phyloP scores from a whole-genome alignment of 495 filamentous ascomycete genomes.

The Annulohypoxylon moriforme region DNA sequence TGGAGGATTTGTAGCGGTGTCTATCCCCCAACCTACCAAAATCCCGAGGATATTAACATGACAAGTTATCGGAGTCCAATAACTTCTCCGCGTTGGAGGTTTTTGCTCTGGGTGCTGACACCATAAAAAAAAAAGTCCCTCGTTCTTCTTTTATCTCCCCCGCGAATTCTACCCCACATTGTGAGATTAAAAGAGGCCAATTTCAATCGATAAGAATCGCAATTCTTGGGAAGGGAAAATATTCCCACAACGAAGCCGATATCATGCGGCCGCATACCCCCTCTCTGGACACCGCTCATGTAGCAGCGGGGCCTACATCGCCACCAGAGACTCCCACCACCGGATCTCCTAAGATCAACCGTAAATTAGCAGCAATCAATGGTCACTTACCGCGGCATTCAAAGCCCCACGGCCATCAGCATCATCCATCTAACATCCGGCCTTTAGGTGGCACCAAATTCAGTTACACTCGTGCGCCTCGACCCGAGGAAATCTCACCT shows the following conservation, averaged over 20 bases:
- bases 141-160: slow-evolving; percentile 43
- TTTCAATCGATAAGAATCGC: slow-evolving; percentile 53
- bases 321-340: slow-evolving; percentile 65
- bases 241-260: slow-evolving; percentile 40
- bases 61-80: slow-evolving; percentile 63
- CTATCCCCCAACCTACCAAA: slow-evolving; percentile 47
- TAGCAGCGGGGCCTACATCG: slow-evolving; percentile 60
- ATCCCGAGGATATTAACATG: slow-evolving; percentile 63
- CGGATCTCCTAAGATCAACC: slow-evolving; percentile 54
- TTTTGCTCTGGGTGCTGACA: slow-evolving; percentile 61
- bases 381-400: slow-evolving; percentile 43
- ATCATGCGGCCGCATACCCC: slow-evolving; percentile 63
- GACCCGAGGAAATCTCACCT: slow-evolving; percentile 63
- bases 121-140: slow-evolving; percentile 52
- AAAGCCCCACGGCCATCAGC: slow-evolving; percentile 34
- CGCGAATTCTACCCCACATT: slow-evolving; percentile 56
- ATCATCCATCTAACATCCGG: slow-evolving; percentile 50
- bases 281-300: slow-evolving; percentile 58
- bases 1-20: slow-evolving; percentile 57
- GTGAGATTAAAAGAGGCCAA: slow-evolving; percentile 33
- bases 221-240: slow-evolving; percentile 44
- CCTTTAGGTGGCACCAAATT: slow-evolving; percentile 58
- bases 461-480: slow-evolving; percentile 52
- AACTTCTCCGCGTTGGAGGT: slow-evolving; percentile 67
- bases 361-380: slow-evolving; percentile 46